Conservation (phyloP, 2,329 filamentous ascomycete species). For the Helotiales sp. region DNA sequence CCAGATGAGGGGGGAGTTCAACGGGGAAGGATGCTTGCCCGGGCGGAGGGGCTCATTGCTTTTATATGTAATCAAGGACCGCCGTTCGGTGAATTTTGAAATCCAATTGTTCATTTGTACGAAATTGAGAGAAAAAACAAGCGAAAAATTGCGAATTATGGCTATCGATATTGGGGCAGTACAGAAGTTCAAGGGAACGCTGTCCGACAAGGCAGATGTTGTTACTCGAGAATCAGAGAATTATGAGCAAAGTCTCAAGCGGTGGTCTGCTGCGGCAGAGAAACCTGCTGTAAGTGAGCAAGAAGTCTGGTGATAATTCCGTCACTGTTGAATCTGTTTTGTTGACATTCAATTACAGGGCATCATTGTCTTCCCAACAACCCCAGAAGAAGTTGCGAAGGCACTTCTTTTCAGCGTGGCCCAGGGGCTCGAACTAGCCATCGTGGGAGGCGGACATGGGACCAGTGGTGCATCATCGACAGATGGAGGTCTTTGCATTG, state of each 20-base stretch:
- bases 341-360: constrained; percentile 19
- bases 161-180: neutral
- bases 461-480: constrained; percentile 32
- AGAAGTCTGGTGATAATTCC: no score
- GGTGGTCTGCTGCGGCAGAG: constrained; percentile 34
- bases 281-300: constrained; percentile 34
- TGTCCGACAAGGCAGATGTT: constrained; percentile 18
- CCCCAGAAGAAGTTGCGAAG: constrained; percentile 27
- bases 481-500: constrained; percentile 33
- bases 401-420: constrained; percentile 25
- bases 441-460: constrained; percentile 30
- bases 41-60: no score
- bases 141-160: neutral
- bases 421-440: constrained; percentile 27
- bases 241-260: constrained; percentile 29
- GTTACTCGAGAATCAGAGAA: constrained; percentile 24
- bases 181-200: constrained; percentile 9
- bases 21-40: no score
- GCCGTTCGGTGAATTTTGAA: no score
- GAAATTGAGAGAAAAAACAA: neutral
- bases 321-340: no score
- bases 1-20: no score
- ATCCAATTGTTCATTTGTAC: neutral
- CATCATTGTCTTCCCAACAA: constrained; percentile 31
- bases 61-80: neutral